Conservation (phyloP, 345 rosid genomes). For the Citrus cavaleriei region DNA sequence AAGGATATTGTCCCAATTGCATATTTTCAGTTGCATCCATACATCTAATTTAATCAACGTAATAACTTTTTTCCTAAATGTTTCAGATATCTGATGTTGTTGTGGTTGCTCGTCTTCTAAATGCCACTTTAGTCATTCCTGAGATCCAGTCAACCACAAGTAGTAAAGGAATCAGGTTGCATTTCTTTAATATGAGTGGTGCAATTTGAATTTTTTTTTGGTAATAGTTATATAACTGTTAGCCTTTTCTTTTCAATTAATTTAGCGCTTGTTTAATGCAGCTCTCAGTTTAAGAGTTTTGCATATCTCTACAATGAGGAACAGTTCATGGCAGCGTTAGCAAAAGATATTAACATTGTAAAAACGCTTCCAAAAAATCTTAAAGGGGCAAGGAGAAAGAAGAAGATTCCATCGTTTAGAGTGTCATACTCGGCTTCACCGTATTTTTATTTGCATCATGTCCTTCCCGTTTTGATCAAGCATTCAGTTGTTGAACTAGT, state of each 20-base stretch:
- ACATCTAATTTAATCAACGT: neutral
- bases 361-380: slow-evolving; percentile 94
- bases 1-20: slow-evolving; percentile 21
- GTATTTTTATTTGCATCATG: slow-evolving; percentile 76
- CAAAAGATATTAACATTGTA: slow-evolving; percentile 67
- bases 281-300: slow-evolving; percentile 96
- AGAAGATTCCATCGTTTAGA: slow-evolving; percentile 84
- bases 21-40: neutral
- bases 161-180: slow-evolving; percentile 93
- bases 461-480: slow-evolving; percentile 79
- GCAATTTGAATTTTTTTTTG: neutral
- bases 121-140: slow-evolving; percentile 86
- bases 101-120: slow-evolving; percentile 80
- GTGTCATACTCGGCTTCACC: slow-evolving; percentile 78
- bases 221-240: neutral
- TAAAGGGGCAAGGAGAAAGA: slow-evolving; percentile 80
- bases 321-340: slow-evolving; percentile 70
- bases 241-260: neutral
- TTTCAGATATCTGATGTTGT: slow-evolving; percentile 80
- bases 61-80: slow-evolving; percentile 13
- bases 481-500: slow-evolving; percentile 92
- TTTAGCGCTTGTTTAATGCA: slow-evolving; percentile 31
- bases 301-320: slow-evolving; percentile 91
- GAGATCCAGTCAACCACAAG: slow-evolving; percentile 98
- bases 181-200: neutral